Conservation (phyloP, 768 basidiomycete species). For the Mycena capillaripes region DNA sequence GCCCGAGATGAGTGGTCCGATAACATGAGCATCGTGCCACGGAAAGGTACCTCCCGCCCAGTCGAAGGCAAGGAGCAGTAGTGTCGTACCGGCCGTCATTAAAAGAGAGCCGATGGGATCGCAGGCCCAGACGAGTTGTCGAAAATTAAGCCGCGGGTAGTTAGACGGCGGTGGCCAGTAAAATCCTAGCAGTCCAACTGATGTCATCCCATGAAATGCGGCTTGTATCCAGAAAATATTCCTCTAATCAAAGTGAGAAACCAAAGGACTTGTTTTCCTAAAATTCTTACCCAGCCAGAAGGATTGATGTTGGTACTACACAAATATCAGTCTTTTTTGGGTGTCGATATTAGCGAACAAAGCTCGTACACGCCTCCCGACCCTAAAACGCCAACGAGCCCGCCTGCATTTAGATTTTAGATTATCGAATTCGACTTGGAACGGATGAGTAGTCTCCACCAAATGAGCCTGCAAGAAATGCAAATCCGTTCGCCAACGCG, state of each 20-base stretch:
- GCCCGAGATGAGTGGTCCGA: conserved; percentile 30
- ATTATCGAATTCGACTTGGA: neutral
- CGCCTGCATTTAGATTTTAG: conserved; percentile 7
- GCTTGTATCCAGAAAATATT: conserved; percentile 40
- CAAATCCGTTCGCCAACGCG: conserved; percentile 37
- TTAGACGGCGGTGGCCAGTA: conserved; percentile 37
- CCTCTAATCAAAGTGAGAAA: conserved; percentile 9
- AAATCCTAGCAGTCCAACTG: conserved; percentile 34
- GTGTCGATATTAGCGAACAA: neutral
- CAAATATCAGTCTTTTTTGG: neutral
- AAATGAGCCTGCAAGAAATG: conserved; percentile 37
- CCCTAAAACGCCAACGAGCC: conserved; percentile 29
- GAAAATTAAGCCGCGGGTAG: conserved; percentile 24
- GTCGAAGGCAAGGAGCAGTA: conserved; percentile 36
- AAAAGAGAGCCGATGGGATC: conserved; percentile 33
- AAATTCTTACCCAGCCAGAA: conserved; percentile 33
- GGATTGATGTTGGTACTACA: conserved; percentile 34
- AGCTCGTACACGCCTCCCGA: conserved; percentile 31
- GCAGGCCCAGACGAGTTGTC: conserved; percentile 31
- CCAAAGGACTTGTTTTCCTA: neutral
- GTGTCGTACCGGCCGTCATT: conserved; percentile 32
- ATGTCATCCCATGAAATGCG: conserved; percentile 32
- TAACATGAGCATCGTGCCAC: conserved; percentile 34
- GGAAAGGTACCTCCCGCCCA: conserved; percentile 37
- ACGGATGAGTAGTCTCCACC: conserved; percentile 16